These are phyloP conservation scores for Rhizopus microsporus DNA, from an alignment of 371 early-diverging fungal genomes.

Conservation along the genomic window DNA sequence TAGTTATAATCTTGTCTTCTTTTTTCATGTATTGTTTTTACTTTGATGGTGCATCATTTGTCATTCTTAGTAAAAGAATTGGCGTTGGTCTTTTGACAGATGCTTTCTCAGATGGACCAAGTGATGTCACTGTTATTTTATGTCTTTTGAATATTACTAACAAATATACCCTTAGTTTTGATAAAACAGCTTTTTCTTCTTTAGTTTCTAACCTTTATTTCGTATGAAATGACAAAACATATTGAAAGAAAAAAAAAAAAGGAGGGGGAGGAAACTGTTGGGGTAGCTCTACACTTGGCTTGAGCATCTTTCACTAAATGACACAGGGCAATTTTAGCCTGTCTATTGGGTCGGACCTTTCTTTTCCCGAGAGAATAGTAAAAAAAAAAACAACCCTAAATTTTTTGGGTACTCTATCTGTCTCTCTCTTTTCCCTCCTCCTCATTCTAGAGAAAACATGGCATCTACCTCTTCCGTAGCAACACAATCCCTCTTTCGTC, in stretches of 20 bases:
- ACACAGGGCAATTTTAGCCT: too few relatives aligned
- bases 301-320: too few relatives aligned
- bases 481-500: slow-evolving; percentile 57
- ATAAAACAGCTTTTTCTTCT: not conserved
- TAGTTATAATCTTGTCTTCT: not conserved
- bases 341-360: too few relatives aligned
- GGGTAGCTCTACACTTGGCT: too few relatives aligned
- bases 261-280: too few relatives aligned
- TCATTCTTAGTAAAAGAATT: slow-evolving; percentile 18
- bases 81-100: slow-evolving; percentile 23
- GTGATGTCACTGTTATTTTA: slow-evolving; percentile 7
- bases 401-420: not conserved
- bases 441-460: slow-evolving; percentile 31
- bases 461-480: slow-evolving; percentile 47
- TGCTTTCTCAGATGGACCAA: slow-evolving; percentile 9
- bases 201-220: too few relatives aligned
- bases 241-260: too few relatives aligned
- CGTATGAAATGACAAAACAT: too few relatives aligned
- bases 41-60: slow-evolving; percentile 6
- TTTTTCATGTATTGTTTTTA: not conserved
- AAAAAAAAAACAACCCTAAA: not conserved
- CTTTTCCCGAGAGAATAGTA: not conserved
- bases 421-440: slow-evolving; percentile 20
- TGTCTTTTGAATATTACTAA: slow-evolving; percentile 4
- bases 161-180: not conserved